phyloP scores from a whole-genome alignment of 2,329 filamentous ascomycete genomes.

The Hypoxylon sp. region DNA sequence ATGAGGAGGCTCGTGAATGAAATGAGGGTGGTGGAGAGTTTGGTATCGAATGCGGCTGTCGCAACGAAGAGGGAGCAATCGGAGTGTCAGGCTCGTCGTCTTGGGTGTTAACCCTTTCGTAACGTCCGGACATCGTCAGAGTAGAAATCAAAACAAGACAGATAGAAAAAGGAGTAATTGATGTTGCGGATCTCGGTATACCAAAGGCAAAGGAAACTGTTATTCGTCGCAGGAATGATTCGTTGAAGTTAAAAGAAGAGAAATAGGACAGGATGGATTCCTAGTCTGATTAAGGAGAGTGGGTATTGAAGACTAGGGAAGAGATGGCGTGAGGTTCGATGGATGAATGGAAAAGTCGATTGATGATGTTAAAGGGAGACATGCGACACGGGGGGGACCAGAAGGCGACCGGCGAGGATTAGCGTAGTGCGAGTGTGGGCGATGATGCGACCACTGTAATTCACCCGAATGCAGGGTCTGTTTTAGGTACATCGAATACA shows the following conservation, averaged over 20 bases:
- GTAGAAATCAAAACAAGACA: slow-evolving; percentile 36
- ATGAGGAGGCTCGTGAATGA: slow-evolving; percentile 84
- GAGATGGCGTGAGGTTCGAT: slow-evolving; percentile 36
- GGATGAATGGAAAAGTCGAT: slow-evolving; percentile 30
- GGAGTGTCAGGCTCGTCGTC: slow-evolving; percentile 66
- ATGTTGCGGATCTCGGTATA: slow-evolving; percentile 31
- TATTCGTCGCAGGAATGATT: slow-evolving; percentile 36
- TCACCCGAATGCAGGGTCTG: slow-evolving; percentile 24
- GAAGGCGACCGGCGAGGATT: slow-evolving; percentile 25
- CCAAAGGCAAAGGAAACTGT: slow-evolving; percentile 31
- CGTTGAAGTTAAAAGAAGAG: slow-evolving; percentile 28
- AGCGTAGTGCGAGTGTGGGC: background rate
- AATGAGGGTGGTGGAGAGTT: slow-evolving; percentile 85
- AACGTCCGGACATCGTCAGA: slow-evolving; percentile 67
- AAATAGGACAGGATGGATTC: slow-evolving; percentile 33
- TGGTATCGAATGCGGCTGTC: slow-evolving; percentile 59
- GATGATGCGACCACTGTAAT: slow-evolving; percentile 35
- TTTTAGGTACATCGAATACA: slow-evolving; percentile 34
- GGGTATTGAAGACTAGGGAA: slow-evolving; percentile 35
- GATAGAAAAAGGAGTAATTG: slow-evolving; percentile 27
- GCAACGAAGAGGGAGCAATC: slow-evolving; percentile 51
- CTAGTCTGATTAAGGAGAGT: slow-evolving; percentile 38
- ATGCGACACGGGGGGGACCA: slow-evolving; percentile 39
- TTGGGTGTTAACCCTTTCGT: slow-evolving; percentile 73
- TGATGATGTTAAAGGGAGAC: slow-evolving; percentile 38